These are phyloP conservation scores for Crucihimalaya himalaica DNA, from an alignment of 345 rosid species.

Conservation along the genomic window DNA sequence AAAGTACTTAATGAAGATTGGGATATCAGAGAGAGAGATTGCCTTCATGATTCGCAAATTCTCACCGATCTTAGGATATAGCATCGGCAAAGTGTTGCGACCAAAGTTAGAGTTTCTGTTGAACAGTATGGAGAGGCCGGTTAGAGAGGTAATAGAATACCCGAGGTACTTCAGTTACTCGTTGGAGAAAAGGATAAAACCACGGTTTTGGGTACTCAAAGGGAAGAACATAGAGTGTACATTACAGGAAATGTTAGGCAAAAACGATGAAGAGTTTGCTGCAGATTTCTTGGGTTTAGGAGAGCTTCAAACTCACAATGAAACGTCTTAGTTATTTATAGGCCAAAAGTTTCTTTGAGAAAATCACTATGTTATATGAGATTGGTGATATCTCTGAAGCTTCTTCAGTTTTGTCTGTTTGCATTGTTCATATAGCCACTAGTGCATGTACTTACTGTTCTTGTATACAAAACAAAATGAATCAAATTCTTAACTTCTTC, in stretches of 20 bases:
- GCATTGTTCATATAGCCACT: slow-evolving; percentile 28
- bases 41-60: slow-evolving; percentile 77
- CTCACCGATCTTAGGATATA: slow-evolving; percentile 87
- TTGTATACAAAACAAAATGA: slow-evolving; percentile 22
- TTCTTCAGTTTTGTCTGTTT: slow-evolving; percentile 37
- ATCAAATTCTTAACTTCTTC: background rate
- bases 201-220: slow-evolving; percentile 71
- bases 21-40: slow-evolving; percentile 64
- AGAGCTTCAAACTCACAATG: slow-evolving; percentile 31
- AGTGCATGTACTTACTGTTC: slow-evolving; percentile 9
- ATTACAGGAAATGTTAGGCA: slow-evolving; percentile 76
- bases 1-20: slow-evolving; percentile 62
- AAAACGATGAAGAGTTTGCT: slow-evolving; percentile 84
- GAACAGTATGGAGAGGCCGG: slow-evolving; percentile 63
- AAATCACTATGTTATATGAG: slow-evolving; percentile 16
- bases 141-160: slow-evolving; percentile 63
- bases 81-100: slow-evolving; percentile 64
- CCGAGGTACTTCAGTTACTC: slow-evolving; percentile 92
- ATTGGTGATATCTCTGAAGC: slow-evolving; percentile 26
- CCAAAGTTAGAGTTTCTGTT: slow-evolving; percentile 78
- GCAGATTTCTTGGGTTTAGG: slow-evolving; percentile 57
- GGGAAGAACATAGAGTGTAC: slow-evolving; percentile 61
- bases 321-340: slow-evolving; percentile 19
- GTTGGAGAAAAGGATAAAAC: slow-evolving; percentile 82
- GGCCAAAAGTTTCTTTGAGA: slow-evolving; percentile 23